These are phyloP conservation scores for Ettlia oleoabundans DNA, from an alignment of 139 green algal genomes.

Conservation along the genomic window DNA sequence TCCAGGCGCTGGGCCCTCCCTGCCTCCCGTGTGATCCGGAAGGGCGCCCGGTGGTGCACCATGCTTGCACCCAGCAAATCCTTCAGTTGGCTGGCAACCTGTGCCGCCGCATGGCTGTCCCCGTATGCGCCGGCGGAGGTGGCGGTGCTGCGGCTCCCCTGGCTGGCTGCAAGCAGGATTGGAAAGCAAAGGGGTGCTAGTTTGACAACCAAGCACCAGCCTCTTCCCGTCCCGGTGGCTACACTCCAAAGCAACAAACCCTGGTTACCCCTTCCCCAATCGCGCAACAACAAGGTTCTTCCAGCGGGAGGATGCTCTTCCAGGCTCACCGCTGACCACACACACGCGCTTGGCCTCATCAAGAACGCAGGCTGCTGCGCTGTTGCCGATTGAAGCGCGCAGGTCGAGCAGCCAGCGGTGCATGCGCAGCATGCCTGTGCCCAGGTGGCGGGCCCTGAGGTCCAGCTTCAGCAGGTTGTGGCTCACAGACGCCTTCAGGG, in stretches of 20 bases:
- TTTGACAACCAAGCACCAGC: too few relatives aligned
- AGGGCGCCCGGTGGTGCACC: conserved; percentile 39
- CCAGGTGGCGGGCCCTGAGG: conserved; percentile 53
- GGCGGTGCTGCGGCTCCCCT: too few relatives aligned
- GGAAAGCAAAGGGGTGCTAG: too few relatives aligned
- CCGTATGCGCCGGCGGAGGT: background rate
- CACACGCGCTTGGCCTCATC: conserved; percentile 20
- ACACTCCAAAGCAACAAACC: background rate
- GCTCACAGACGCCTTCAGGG: background rate
- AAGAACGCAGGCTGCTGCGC: background rate
- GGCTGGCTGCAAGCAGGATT: too few relatives aligned
- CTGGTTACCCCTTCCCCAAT: too few relatives aligned
- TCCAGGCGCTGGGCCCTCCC: conserved; percentile 36
- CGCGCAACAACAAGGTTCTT: background rate
- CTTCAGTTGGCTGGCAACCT: conserved; percentile 30
- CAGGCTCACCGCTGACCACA: background rate
- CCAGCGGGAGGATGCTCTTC: background rate
- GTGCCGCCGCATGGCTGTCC: background rate
- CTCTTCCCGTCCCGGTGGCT: too few relatives aligned
- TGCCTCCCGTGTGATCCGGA: conserved; percentile 40
- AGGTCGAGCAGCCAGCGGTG: conserved; percentile 54
- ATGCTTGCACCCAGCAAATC: conserved; percentile 43
- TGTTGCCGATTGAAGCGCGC: conserved; percentile 38
- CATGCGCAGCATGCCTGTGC: conserved; percentile 60
- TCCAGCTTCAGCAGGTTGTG: conserved; percentile 45